Conservation (phyloP, 805 yeast genomes). For the Myxozyma melibiosi region DNA sequence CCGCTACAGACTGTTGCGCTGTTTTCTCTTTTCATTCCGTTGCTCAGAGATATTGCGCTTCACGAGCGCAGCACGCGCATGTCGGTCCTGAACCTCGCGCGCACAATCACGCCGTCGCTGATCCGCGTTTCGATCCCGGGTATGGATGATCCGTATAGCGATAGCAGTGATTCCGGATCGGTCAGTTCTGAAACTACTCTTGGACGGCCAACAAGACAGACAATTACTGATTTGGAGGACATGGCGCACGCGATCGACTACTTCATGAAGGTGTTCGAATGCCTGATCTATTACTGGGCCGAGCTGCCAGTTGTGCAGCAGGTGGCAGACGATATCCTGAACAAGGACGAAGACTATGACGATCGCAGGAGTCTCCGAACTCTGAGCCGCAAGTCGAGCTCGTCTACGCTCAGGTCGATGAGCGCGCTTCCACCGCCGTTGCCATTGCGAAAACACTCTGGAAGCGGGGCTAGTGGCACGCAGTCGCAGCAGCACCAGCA, state of each 20-base stretch:
- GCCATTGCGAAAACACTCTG: slow-evolving; percentile 21
- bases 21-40: slow-evolving; percentile 27
- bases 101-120: slow-evolving; percentile 28
- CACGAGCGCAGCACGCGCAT: slow-evolving; percentile 24
- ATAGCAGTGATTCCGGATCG: not conserved
- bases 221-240: slow-evolving; percentile 27
- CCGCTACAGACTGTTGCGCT: slow-evolving; percentile 29
- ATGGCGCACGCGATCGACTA: slow-evolving; percentile 21
- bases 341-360: slow-evolving; percentile 5
- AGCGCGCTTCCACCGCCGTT: slow-evolving; percentile 31
- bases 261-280: slow-evolving; percentile 28
- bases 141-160: slow-evolving; percentile 6
- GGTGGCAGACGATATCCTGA: not conserved
- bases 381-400: not conserved
- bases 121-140: slow-evolving; percentile 22
- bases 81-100: slow-evolving; percentile 26
- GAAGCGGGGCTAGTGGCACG: not conserved
- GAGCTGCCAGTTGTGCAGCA: slow-evolving; percentile 18
- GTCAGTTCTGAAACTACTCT: slow-evolving; percentile 1
- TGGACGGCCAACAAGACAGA: not conserved
- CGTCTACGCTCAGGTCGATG: slow-evolving; percentile 17
- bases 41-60: slow-evolving; percentile 27
- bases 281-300: slow-evolving; percentile 29
- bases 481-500: too few species aligned
- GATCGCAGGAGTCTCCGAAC: not conserved